phyloP scores from a whole-genome alignment of 208 protist species.

The Wallacemonas sp. region DNA sequence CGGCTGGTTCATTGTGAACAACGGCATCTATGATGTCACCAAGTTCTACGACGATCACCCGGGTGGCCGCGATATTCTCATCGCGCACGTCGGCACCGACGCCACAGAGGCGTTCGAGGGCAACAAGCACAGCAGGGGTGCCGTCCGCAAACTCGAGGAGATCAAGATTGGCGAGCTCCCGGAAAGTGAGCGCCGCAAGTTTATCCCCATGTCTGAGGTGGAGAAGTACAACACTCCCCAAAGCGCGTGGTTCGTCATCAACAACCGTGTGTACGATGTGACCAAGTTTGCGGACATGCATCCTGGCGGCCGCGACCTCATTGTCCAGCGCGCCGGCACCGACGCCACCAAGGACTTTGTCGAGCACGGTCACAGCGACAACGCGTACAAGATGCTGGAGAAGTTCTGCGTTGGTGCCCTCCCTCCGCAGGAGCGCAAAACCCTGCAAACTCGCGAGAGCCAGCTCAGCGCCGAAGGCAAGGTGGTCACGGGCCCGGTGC shows the following conservation, averaged over 20 bases:
- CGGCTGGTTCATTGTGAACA: constrained; percentile 84
- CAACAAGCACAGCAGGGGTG: constrained; percentile 56
- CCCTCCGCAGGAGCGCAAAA: constrained; percentile 36
- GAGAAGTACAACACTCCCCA: constrained; percentile 35
- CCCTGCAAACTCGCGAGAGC: constrained; percentile 15
- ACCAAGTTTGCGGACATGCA: constrained; percentile 76
- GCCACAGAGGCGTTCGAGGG: constrained; percentile 76
- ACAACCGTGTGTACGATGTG: constrained; percentile 88
- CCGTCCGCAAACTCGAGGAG: constrained; percentile 40
- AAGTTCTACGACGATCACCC: constrained; percentile 84
- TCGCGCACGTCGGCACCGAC: constrained; percentile 69
- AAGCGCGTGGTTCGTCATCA: constrained; percentile 73
- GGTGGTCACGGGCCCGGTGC: constrained; percentile 5
- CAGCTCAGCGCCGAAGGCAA: constrained; percentile 9
- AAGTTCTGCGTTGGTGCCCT: constrained; percentile 62
- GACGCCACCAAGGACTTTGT: constrained; percentile 75
- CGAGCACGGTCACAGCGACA: constrained; percentile 66
- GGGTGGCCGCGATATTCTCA: constrained; percentile 73
- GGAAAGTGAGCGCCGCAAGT: constrained; percentile 37
- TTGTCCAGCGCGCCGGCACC: constrained; percentile 63
- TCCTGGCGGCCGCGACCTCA: constrained; percentile 78
- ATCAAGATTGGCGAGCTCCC: constrained; percentile 54
- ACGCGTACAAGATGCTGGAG: constrained; percentile 56
- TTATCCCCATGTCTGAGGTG: constrained; percentile 38
- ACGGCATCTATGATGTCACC: constrained; percentile 74